Evolutionary conservation across 2,329 filamentous ascomycete species (phyloP).

Genomic region (Ustilaginoidea virens): DNA sequence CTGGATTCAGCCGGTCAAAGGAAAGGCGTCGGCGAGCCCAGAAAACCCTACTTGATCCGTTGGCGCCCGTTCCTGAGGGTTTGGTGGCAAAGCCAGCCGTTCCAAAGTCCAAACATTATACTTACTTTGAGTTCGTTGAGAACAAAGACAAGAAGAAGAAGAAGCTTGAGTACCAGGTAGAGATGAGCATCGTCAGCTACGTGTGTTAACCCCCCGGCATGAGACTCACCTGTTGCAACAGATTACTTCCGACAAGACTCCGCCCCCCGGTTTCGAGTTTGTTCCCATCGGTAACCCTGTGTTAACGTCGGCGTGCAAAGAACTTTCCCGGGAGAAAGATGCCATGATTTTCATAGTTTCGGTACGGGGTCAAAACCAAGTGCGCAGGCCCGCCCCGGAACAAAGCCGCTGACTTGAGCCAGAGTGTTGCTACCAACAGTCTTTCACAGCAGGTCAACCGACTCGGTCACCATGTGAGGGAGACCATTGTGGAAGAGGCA

Average conservation of each 20-base stretch:
- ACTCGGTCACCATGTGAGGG: conserved; percentile 43
- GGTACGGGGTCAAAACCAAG: conserved; percentile 19
- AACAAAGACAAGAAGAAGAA: conserved; percentile 51
- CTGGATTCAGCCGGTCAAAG: conserved; percentile 18
- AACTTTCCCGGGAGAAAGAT: conserved; percentile 44
- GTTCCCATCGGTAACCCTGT: conserved; percentile 47
- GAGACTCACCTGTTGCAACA: conserved; percentile 18
- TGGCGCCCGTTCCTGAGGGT: conserved; percentile 17
- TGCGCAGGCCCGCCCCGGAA: neutral
- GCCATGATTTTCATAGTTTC: conserved; percentile 54
- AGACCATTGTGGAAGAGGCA: conserved; percentile 43
- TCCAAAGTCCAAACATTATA: conserved; percentile 39
- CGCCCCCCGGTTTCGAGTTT: conserved; percentile 47
- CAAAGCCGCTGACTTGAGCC: conserved; percentile 2
- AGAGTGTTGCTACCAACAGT: conserved; percentile 16
- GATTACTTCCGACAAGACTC: conserved; percentile 34
- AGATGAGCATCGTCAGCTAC: conserved; percentile 9
- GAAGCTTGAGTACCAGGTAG: conserved; percentile 48
- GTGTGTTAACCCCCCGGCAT: conserved; percentile 5
- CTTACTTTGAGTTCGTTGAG: conserved; percentile 48
- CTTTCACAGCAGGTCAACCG: conserved; percentile 40
- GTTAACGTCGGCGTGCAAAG: conserved; percentile 46
- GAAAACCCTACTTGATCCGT: conserved; percentile 17
- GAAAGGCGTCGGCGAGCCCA: conserved; percentile 19
- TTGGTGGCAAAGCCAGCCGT: conserved; percentile 22